Evolutionary conservation across 2,329 filamentous ascomycete species (phyloP), one percentile per base, ranked within the genome.

Genomic region (Neocucurbitaria cava): DNA sequence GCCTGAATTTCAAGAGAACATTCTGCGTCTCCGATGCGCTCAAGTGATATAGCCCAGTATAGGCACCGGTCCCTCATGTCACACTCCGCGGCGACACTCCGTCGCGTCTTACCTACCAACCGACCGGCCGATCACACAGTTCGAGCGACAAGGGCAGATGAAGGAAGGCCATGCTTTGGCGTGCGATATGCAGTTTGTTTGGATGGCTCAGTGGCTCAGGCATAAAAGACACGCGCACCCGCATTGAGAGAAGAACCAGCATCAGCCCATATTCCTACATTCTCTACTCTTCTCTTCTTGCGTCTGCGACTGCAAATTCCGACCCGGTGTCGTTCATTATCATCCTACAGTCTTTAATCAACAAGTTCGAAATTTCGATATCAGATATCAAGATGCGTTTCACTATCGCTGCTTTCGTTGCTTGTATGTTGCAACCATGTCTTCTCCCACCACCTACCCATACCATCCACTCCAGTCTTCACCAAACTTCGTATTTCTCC

Each of bases 291-390:
- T n/a, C 55, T 21, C 59, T 55, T 49, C 58, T 59, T 62, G 62
- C 66, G 64, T 71, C 68, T 69, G 62, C 57, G 69, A 71, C 66
- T 61, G 64, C 64, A 64, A 26, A n/a, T n/a, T 51, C 51, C 59
- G 69, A 66, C 68, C 69, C 57, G 69, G 69, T 53, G 64, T 72
- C 69, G 56, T 69, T 71, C 55, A 61, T 62, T 64, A 38, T 55
- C n/a, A 54, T 41, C 43, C 39, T 46, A 54, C 17, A 49, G 30
- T 54, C 53, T 46, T 56, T 52, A 49, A 47, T 57, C 23, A 40
- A 28, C 26, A 15, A 45, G 17, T 23, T 23, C 11, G 36, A 42
- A 46, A 42, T 46, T 39, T 40, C 17, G 21, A 35, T 39, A 40
- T 26, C 31, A 55, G 24, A 23, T 11, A 48, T 26, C 53, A 65